These are phyloP conservation scores for Prunus davidiana DNA, from an alignment of 306 rosid species.

Conservation along the genomic window DNA sequence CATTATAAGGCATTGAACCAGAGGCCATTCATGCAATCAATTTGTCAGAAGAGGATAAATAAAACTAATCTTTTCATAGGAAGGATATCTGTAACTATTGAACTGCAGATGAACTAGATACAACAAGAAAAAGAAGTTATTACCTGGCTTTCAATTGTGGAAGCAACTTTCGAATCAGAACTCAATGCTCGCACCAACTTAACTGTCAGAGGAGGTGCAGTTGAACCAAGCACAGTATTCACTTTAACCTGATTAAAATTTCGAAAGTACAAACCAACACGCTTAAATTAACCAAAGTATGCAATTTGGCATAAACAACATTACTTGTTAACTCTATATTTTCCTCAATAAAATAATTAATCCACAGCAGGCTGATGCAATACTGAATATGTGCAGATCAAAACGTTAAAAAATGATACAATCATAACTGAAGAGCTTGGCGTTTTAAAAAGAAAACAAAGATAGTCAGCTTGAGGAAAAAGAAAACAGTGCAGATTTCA, in stretches of 20 bases:
- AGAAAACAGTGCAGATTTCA: background rate
- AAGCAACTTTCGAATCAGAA: constrained; percentile 56
- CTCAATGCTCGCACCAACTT: constrained; percentile 67
- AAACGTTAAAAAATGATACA: background rate
- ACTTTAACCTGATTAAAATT: constrained; percentile 69
- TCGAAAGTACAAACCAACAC: background rate
- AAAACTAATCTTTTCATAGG: background rate
- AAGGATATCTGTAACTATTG: background rate
- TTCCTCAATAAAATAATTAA: background rate
- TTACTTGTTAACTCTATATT: background rate
- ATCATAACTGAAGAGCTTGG: background rate
- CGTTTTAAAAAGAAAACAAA: background rate
- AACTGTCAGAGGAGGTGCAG: constrained; percentile 82
- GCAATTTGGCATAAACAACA: background rate
- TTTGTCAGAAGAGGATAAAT: constrained; percentile 10
- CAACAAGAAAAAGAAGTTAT: constrained; percentile 7
- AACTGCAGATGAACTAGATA: background rate
- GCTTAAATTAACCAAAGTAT: background rate
- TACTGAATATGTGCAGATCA: background rate
- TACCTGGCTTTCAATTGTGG: constrained; percentile 61
- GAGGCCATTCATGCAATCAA: constrained; percentile 11
- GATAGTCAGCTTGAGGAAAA: background rate
- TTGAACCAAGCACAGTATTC: constrained; percentile 84
- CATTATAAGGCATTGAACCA: constrained; percentile 21
- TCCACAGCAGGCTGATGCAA: background rate